Conservation (phyloP, 306 rosid genomes). For the Aeschynomene evenia region DNA sequence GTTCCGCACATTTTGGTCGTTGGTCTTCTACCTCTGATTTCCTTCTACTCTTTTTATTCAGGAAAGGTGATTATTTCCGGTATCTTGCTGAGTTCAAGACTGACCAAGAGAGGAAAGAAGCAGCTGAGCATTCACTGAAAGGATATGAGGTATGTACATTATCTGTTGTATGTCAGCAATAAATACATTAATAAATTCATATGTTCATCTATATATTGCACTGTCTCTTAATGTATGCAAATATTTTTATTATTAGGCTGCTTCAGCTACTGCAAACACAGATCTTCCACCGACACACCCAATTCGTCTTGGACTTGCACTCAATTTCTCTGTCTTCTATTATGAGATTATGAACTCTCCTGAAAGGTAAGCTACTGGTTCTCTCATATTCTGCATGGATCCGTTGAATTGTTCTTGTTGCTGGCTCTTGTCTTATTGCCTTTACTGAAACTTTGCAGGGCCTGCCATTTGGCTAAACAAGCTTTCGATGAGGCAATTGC, state of each 20-base stretch:
- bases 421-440: conserved; percentile 27
- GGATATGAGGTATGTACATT: conserved; percentile 70
- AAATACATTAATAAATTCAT: conserved; percentile 21
- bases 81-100: conserved; percentile 78
- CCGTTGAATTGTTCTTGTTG: conserved; percentile 11
- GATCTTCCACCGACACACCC: conserved; percentile 97
- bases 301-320: conserved; percentile 97
- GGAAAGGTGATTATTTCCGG: conserved; percentile 77
- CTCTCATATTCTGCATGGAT: background rate
- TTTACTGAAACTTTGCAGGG: conserved; percentile 58
- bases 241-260: conserved; percentile 55
- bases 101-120: conserved; percentile 73
- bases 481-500: conserved; percentile 99
- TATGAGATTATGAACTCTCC: conserved; percentile 98
- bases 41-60: conserved; percentile 30
- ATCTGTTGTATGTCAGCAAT: conserved; percentile 22
- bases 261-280: conserved; percentile 80
- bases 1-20: background rate
- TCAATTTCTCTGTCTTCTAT: conserved; percentile 96
- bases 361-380: conserved; percentile 58
- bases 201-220: background rate
- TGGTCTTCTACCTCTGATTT: conserved; percentile 21
- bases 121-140: conserved; percentile 68
- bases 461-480: conserved; percentile 98
- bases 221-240: conserved; percentile 16